Evolutionary conservation across 805 yeast genomes (phyloP).

Genomic region (Hanseniaspora lindneri): DNA sequence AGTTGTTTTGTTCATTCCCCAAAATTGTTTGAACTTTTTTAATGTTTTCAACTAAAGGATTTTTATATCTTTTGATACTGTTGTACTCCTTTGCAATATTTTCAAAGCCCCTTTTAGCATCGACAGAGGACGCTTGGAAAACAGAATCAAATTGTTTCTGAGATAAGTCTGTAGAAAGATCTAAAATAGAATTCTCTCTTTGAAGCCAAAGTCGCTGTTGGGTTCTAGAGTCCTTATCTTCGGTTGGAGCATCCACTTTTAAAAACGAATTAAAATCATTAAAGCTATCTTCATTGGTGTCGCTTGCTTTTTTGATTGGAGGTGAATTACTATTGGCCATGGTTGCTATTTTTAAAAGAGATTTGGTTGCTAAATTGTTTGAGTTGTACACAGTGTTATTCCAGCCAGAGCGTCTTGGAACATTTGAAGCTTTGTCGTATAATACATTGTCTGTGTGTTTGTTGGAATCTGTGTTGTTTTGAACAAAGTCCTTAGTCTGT

Average conservation of each 20-base stretch:
- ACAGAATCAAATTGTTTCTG: constrained; percentile 21
- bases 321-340: constrained; percentile 15
- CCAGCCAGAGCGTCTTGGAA: too few species aligned
- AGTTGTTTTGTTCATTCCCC: constrained; percentile 18
- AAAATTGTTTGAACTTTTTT: constrained; percentile 33
- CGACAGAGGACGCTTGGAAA: constrained; percentile 39
- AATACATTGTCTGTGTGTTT: neutral
- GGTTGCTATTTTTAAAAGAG: constrained; percentile 9
- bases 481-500: too few species aligned
- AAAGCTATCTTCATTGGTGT: constrained; percentile 14
- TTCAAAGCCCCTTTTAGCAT: constrained; percentile 65
- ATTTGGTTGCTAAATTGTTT: neutral
- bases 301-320: constrained; percentile 3
- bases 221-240: constrained; percentile 52
- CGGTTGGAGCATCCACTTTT: constrained; percentile 25
- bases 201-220: constrained; percentile 80
- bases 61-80: constrained; percentile 53
- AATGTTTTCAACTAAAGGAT: constrained; percentile 58
- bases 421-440: too few species aligned
- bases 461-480: too few species aligned
- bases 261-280: constrained; percentile 35
- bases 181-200: constrained; percentile 59
- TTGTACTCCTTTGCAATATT: constrained; percentile 62
- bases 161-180: constrained; percentile 32
- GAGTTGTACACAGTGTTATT: neutral